Evolutionary conservation across 257 asterid genomes (phyloP).

Genomic region (Solanum appendiculatum): DNA sequence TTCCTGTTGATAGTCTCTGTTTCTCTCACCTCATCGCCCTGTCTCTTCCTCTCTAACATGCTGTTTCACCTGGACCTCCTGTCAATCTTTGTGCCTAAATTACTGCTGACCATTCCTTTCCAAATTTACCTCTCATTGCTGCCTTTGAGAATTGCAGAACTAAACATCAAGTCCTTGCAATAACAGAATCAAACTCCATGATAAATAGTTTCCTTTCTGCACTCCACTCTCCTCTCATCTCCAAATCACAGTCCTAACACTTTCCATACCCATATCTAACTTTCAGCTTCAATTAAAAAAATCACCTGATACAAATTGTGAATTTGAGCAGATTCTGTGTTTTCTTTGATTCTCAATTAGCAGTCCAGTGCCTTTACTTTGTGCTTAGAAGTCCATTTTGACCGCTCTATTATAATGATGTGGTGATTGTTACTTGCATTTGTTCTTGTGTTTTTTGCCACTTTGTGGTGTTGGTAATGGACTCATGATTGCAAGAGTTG

Average conservation of each 20-base stretch:
- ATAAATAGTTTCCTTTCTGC: background rate
- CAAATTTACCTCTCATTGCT: too few species aligned
- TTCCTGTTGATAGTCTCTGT: too few species aligned
- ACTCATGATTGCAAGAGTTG: background rate
- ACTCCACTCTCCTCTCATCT: background rate
- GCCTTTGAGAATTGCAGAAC: too few species aligned
- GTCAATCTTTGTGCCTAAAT: too few species aligned
- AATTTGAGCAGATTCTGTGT: background rate
- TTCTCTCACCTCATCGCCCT: too few species aligned
- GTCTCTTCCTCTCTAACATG: too few species aligned
- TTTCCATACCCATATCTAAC: background rate
- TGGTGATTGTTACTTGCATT: background rate
- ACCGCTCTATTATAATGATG: background rate
- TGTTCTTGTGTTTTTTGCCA: background rate
- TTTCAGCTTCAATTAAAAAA: background rate
- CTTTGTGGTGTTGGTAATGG: background rate
- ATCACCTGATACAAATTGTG: background rate
- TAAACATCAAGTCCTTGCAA: background rate
- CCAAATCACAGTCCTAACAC: background rate
- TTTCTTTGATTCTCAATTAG: background rate
- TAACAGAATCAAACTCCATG: background rate
- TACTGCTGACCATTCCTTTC: too few species aligned
- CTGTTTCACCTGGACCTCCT: too few species aligned
- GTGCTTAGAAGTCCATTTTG: background rate
- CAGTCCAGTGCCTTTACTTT: background rate